Base-by-base conservation (phyloP, 176 grass and related monocot species). In the Bothriochloa decipiens region DNA sequence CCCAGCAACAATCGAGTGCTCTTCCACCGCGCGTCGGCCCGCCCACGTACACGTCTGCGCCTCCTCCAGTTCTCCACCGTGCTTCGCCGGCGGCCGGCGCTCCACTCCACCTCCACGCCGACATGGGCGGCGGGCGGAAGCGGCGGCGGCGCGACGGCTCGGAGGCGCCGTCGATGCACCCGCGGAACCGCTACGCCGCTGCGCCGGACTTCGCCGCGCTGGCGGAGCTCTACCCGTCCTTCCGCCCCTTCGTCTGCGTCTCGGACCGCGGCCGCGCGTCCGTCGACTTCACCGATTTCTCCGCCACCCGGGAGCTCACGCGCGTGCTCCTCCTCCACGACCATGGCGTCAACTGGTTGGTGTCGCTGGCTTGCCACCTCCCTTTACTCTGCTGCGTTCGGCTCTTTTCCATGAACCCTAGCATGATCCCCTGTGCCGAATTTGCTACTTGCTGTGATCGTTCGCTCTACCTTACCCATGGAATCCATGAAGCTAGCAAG, bases 301-400 rank as follows among this genome's bases (percentile, higher is more conserved):
- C 81, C 53, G 85, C 89, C 65, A 91, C 87, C 18, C 87, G 91
- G 41, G 93, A 99, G 91, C 89, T 99, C 63, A 99, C 93, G 60
- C 89, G 93, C 32, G 96, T 99, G 57, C 93, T 99, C 75, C 89
- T 99, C 71, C 88, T 94, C 73, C 96, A 96, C 61, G 96, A 99
- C 88, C 90, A 99, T 64, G 88, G 93, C 52, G 90, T 96, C 79
- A 86, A 91, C 81, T 99, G 93, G 85, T 86, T 87, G 72, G 57
- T 84, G 36, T 42, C 32, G 2, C 53, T 57, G 41, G 62, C 77
- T 33, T 9, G 7, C 45, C 18, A 32, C 4, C 2, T 23, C 35
- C 1, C 20, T 1, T 65, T 9, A 7, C 6, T 26, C 4, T 7
- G 4, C 12, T 15, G 25, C 27, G 8, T 40, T 18, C 33, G 1